Evolutionary conservation across 2,329 filamentous ascomycete genomes (phyloP).

Genomic region (Phoma sp.): DNA sequence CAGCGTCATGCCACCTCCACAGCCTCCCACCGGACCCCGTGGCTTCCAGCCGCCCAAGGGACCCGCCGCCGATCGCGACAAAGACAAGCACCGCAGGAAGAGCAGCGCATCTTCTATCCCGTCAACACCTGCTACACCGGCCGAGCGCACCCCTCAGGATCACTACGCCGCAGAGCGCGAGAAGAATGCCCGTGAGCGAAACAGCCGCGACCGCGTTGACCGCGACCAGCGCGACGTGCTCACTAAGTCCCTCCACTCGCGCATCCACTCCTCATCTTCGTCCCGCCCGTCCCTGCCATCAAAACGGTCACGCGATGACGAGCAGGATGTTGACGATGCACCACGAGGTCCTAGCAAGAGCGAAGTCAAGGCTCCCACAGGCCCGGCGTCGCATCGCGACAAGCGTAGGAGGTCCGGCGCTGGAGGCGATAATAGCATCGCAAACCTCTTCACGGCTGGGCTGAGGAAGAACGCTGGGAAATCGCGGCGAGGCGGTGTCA

Average conservation of each 20-base stretch:
- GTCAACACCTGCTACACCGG: conserved; percentile 24
- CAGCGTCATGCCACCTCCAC: conserved; percentile 39
- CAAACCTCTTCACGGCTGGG: conserved; percentile 39
- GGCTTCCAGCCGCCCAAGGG: conserved; percentile 47
- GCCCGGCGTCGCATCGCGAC: conserved; percentile 40
- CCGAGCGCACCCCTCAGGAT: conserved; percentile 50
- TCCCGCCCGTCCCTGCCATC: conserved; percentile 28
- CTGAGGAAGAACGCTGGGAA: conserved; percentile 41
- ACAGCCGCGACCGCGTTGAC: conserved; percentile 37
- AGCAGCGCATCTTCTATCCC: conserved; percentile 23
- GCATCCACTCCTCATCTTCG: conserved; percentile 29
- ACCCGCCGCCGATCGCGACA: conserved; percentile 45
- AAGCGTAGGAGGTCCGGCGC: conserved; percentile 40
- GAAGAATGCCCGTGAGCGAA: conserved; percentile 43
- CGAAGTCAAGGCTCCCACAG: conserved; percentile 34
- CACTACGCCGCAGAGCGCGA: conserved; percentile 76
- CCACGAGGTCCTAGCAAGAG: conserved; percentile 13
- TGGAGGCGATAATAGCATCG: conserved; percentile 36
- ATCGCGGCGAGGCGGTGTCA: conserved; percentile 41
- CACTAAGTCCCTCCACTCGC: conserved; percentile 27
- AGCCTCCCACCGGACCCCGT: conserved; percentile 49
- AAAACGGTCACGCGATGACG: conserved; percentile 41
- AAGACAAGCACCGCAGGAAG: conserved; percentile 28
- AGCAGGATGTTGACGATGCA: conserved; percentile 18
- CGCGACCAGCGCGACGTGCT: conserved; percentile 21